Conservation (phyloP, 169 alveolate genomes). For the Cyclospora cayetanensis region DNA sequence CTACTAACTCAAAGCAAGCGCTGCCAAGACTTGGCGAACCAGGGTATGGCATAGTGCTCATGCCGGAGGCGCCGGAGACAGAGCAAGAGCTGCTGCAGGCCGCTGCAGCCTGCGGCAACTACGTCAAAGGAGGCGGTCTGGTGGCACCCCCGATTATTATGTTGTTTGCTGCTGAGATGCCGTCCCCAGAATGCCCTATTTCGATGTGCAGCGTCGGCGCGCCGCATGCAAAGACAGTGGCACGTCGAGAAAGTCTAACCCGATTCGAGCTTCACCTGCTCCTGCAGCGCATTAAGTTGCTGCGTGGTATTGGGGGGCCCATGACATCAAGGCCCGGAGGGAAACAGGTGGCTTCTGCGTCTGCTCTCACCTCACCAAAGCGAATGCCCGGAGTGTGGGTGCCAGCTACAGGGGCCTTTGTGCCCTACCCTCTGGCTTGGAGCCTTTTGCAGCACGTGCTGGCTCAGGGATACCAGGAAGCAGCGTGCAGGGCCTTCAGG, state of each 20-base stretch:
- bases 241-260: not conserved
- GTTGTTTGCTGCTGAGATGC: not conserved
- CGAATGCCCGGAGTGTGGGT: not conserved
- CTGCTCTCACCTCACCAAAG: not conserved
- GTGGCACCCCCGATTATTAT: not conserved
- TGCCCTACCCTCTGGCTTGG: not conserved
- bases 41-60: not conserved
- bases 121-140: not conserved
- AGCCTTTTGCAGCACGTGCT: not conserved
- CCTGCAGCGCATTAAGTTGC: not conserved
- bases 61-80: slow-evolving; percentile 32
- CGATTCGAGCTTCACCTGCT: not conserved
- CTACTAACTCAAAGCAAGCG: not conserved
- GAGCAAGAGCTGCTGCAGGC: slow-evolving; percentile 41
- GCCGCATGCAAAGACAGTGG: not conserved
- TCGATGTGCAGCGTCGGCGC: not conserved
- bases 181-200: not conserved
- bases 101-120: slow-evolving; percentile 13
- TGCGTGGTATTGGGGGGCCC: not conserved
- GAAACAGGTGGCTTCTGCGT: too few relatives aligned
- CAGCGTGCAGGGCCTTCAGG: not conserved
- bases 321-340: too few relatives aligned
- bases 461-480: not conserved
- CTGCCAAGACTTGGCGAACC: not conserved
- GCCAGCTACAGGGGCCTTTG: not conserved